Evolutionary conservation across 2,329 filamentous ascomycete genomes (phyloP), one percentile per base, ranked within the genome.

Genomic region (Fusarium nygamai): DNA sequence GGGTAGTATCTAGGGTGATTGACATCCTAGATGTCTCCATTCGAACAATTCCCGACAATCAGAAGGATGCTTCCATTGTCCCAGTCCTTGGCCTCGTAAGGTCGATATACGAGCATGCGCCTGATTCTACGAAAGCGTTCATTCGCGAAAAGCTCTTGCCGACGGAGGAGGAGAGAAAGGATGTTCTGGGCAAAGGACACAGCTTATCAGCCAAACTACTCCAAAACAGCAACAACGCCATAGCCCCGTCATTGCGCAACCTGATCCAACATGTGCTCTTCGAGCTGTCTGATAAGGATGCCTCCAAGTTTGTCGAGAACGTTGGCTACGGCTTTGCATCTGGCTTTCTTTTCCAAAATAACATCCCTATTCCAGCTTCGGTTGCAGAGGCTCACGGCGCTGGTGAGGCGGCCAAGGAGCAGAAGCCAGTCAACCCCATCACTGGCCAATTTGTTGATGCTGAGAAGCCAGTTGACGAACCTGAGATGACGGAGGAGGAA

Each of bases 291-390:
- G 92, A 92, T 73, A 93, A 92, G 76, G 92, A 98, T 77, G 90
- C 95, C 0, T 89, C 88, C 22, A 92, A 88, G 36, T 96, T 98
- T 78, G 93, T 98, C 2, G 88, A 93, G 59, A 98, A 98, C 76
- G 94, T 99, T 19, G 96, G 96, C 0, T 99, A 98, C 80, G 96
- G 96, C 0, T 98, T 94, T 79, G 96, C 96, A 1, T 94, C 95
- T 0, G 96, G 96, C 0, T 98, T 96, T 80, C 85, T 99, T 22
- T 92, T 95, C 84, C 92, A 93, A 72, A 93, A 96, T 71, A 94
- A 96, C 63, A 91, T 98, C 19, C 88, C 92, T 0, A 86, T 98
- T 29, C 94, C 95, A 1, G 87, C 91, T 67, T 91, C 88, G 62
- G 89, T 91, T 2, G 84, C 90, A 16, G 88, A 92, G 75, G 79